These are phyloP conservation scores for Talaromyces atroroseus DNA, from an alignment of 2,329 filamentous ascomycete genomes.

Conservation along the genomic window DNA sequence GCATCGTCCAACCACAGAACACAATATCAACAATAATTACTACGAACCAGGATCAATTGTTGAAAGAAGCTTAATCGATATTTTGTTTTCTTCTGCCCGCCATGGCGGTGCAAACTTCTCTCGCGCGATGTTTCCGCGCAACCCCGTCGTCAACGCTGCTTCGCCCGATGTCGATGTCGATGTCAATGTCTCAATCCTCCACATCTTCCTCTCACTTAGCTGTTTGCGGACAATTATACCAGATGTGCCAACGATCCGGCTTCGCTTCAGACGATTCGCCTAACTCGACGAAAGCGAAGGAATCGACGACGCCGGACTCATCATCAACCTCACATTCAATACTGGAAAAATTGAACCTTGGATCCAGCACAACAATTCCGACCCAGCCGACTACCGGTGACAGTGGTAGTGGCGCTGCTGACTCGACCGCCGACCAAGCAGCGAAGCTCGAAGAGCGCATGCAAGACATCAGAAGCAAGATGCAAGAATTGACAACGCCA, in stretches of 20 bases:
- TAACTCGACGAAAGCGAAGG: background rate
- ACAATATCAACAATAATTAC: background rate
- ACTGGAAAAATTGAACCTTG: constrained; percentile 1
- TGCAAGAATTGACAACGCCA: background rate
- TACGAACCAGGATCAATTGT: constrained; percentile 2
- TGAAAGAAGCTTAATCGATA: background rate
- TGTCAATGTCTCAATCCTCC: background rate
- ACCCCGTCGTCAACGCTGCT: background rate
- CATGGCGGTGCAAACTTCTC: constrained; percentile 9
- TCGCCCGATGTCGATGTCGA: background rate
- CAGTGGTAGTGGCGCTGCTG: background rate
- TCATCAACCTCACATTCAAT: background rate
- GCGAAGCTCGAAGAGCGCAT: background rate
- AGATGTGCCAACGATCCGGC: background rate
- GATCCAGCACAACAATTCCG: background rate
- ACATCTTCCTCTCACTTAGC: background rate
- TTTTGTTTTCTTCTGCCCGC: background rate
- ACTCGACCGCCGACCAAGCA: background rate
- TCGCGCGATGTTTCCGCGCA: constrained; percentile 8
- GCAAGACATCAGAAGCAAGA: background rate
- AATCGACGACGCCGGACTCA: background rate
- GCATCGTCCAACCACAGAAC: background rate
- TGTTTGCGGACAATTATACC: background rate
- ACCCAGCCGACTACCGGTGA: background rate
- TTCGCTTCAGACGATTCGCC: background rate